Base-by-base conservation (phyloP, 305 asterid genomes). In the Plantago coronopus region DNA sequence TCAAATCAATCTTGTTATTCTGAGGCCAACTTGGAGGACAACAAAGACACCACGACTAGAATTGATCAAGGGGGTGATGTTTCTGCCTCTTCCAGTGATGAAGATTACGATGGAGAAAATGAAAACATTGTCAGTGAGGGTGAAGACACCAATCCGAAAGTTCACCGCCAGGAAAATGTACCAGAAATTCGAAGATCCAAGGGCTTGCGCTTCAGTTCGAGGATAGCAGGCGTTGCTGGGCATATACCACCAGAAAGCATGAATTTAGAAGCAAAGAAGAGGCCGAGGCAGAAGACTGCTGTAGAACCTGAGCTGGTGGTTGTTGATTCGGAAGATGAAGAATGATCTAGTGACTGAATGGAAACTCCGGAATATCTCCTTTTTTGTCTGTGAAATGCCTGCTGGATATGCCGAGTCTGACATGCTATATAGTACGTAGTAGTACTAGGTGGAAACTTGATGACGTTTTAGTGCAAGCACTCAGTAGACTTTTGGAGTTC, bases 311-410 rank as follows among this genome's bases (percentile, higher is more conserved):
- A 51, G n/a, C 25, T 17, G 18, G 78, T 73, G 22, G 79, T 85
- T 69, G 76, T 82, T 59, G 96, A 82, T 78, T 83, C 91, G 1
- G 95, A 87, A 65, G 96, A 82, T 4, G 95, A 85, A 68, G 5
- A 31, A 10, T 31, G 9, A 31, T 2, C 2, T 34, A 34, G 42
- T 34, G 12, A 2, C 2, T 11, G 12, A 0, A 27, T 27, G 2
- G 34, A 27, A 27, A 27, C 34, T 27, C 34, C 7, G 4, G 7
- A 27, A 27, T 27, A 8, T 27, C 7, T 27, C 42, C 43, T 38
- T 11, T 31, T 31, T 38, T 38, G 43, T 38, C 43, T 38, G 43
- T 11, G 12, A 54, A 63, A 66, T 47, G 47, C 25, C 17, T 47
- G 64, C 64, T 63, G 72, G 66, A 46, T 49, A 51, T 53, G 55